Conservation (phyloP, 805 yeast species). For the Tetrapisispora iriomotensis region DNA sequence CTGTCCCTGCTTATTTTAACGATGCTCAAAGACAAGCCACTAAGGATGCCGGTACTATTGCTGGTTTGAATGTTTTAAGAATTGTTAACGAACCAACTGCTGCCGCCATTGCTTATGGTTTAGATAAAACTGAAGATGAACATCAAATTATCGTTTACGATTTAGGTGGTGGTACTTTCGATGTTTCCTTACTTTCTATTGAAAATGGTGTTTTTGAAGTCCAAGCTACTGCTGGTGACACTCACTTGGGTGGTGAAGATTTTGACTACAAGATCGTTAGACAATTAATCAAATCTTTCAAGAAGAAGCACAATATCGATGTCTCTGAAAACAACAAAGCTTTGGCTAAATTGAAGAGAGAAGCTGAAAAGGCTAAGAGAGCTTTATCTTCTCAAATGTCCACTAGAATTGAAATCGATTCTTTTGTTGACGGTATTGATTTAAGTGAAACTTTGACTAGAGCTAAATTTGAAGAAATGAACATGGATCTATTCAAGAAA, state of each 20-base stretch:
- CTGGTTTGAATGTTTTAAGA: slow-evolving; percentile 80
- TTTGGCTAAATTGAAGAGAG: slow-evolving; percentile 88
- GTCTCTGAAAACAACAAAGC: slow-evolving; percentile 75
- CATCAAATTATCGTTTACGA: slow-evolving; percentile 87
- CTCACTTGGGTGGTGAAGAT: slow-evolving; percentile 97
- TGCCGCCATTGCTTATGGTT: slow-evolving; percentile 95
- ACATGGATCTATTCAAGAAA: slow-evolving; percentile 85
- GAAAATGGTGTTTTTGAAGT: slow-evolving; percentile 92
- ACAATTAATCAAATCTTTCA: slow-evolving; percentile 78
- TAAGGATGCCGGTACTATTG: slow-evolving; percentile 76
- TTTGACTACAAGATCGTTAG: slow-evolving; percentile 82
- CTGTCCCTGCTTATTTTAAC: slow-evolving; percentile 89
- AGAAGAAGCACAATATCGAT: slow-evolving; percentile 87
- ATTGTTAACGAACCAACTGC: slow-evolving; percentile 94
- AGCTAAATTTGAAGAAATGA: slow-evolving; percentile 96
- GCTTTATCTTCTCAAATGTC: slow-evolving; percentile 91
- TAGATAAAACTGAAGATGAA: slow-evolving; percentile 73
- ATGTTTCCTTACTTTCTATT: slow-evolving; percentile 78
- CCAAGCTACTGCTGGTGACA: slow-evolving; percentile 90
- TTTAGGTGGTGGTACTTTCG: slow-evolving; percentile 97
- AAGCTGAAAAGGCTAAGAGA: slow-evolving; percentile 97
- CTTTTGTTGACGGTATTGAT: slow-evolving; percentile 89
- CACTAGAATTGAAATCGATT: slow-evolving; percentile 91
- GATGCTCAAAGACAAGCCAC: slow-evolving; percentile 94
- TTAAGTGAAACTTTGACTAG: slow-evolving; percentile 92